Evolutionary conservation across 495 filamentous ascomycete genomes (phyloP), one percentile per base, ranked within the genome.

Genomic region (Aspergillus panamensis): DNA sequence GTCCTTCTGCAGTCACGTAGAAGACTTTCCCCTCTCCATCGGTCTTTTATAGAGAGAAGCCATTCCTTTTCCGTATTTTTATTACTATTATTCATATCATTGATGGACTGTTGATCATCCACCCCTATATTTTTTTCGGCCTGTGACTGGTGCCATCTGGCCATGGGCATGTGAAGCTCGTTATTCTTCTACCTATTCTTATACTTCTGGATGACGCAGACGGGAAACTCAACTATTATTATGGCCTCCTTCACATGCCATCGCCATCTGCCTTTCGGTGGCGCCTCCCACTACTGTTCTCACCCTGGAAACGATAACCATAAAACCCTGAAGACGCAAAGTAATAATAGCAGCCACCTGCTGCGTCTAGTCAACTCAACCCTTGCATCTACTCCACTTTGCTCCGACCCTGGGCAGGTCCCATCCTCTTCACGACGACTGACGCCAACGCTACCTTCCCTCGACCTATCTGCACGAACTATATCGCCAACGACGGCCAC

Each of bases 211-310:
- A 54, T 60, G 57, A 54, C 51, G 48, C 49, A 45, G 42, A 39
- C 40, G 48, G 13, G 25, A 39, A 33, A 5, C 21, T 31, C 14
- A 16, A 25, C 17, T 10, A 61, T 40, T 16, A 63, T 63, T 57
- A 40, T 49, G 16, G 61, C 66, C 48, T 63, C 66, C 37, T 55
- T 72, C 69, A 72, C 69, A 70, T 70, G 69, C 31, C 66, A 58
- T 60, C 59, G 53, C 57, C 59, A 65, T 58, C 60, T 64, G 20
- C 35, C 47, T 50, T 19, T 48, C 21, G 29, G 50, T 51, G 56
- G 57, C 61, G 57, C 33, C 53, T 52, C 51, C 33, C 31, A 48
- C 33, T 53, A 55, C 16, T 31, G 33, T 37, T 42, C 52, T 16
- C 44, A 48, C 7, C 19, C 42, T 30, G 53, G 52, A 19, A 32